Evolutionary conservation across 352 stramenopile genomes (phyloP).

Genomic region (Phytophthora aleatoria): DNA sequence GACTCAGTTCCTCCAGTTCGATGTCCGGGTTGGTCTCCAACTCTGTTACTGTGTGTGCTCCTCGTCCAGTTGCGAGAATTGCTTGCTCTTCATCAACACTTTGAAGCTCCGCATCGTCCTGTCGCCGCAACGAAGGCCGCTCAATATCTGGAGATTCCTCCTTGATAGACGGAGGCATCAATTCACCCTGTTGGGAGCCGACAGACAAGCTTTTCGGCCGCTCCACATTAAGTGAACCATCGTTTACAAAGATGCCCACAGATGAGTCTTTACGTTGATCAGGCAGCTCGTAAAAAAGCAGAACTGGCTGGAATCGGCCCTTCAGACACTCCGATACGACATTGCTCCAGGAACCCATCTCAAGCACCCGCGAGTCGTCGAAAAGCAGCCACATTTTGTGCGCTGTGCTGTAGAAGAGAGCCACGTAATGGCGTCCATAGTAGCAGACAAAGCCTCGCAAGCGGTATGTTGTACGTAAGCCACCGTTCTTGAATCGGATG

Average conservation of each 20-base stretch:
- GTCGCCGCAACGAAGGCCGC: conserved; percentile 35
- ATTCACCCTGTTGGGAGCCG: conserved; percentile 55
- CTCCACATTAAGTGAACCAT: conserved; percentile 34
- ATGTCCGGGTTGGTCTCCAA: conserved; percentile 57
- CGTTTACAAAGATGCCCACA: conserved; percentile 58
- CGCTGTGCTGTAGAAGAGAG: conserved; percentile 84
- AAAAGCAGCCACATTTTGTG: conserved; percentile 90
- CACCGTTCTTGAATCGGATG: conserved; percentile 73
- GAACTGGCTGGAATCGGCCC: conserved; percentile 80
- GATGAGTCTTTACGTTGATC: conserved; percentile 85
- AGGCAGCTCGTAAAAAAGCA: conserved; percentile 87
- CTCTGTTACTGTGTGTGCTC: conserved; percentile 37
- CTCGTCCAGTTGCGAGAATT: conserved; percentile 18
- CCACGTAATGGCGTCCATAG: conserved; percentile 84
- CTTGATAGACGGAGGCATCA: conserved; percentile 56
- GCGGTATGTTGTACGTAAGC: conserved; percentile 75
- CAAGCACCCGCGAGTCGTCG: conserved; percentile 78
- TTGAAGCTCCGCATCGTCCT: conserved; percentile 34
- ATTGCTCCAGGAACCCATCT: conserved; percentile 77
- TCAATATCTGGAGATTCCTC: conserved; percentile 57
- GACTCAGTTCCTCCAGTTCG: conserved; percentile 56
- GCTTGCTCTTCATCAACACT: conserved; percentile 44
- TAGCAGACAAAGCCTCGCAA: conserved; percentile 87
- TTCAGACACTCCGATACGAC: conserved; percentile 81
- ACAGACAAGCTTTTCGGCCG: conserved; percentile 65